Percentiles rank a stretch among this genome's conserved stretches.
Conservation (phyloP, 768 basidiomycete genomes). For the Chalciporus sphaerocephalus region DNA sequence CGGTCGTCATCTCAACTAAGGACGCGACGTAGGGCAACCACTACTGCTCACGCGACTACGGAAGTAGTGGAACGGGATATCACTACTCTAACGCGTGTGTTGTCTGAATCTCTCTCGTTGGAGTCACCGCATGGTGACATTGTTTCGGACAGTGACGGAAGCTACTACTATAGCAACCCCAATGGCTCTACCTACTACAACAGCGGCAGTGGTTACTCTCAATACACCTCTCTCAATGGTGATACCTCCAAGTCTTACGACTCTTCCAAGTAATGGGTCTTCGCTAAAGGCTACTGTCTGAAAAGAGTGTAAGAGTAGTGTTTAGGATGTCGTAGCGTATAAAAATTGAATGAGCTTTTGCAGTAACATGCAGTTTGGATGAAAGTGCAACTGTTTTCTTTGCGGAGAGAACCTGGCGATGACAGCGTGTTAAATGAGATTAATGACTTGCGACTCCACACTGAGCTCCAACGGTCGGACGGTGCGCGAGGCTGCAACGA, state of each 20-base stretch:
- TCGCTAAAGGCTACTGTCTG: background rate
- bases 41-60: conserved; percentile 51
- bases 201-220: conserved; percentile 41
- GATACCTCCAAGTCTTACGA: conserved; percentile 24
- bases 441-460: too few species aligned
- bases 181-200: conserved; percentile 61
- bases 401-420: too few species aligned
- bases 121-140: background rate
- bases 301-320: background rate
- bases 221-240: conserved; percentile 49
- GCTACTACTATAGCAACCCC: conserved; percentile 61
- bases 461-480: too few species aligned
- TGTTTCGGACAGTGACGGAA: conserved; percentile 40
- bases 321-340: background rate
- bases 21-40: conserved; percentile 51
- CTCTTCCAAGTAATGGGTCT: conserved; percentile 21
- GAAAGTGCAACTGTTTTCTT: too few species aligned
- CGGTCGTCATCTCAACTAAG: background rate
- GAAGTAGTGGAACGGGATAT: conserved; percentile 42
- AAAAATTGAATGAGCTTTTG: too few species aligned
- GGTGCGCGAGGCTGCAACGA: too few species aligned
- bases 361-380: too few species aligned
- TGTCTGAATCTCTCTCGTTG: background rate
- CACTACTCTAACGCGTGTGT: conserved; percentile 60
- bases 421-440: too few species aligned